Base-by-base conservation (phyloP, 768 basidiomycete species). In the Mycena metata region DNA sequence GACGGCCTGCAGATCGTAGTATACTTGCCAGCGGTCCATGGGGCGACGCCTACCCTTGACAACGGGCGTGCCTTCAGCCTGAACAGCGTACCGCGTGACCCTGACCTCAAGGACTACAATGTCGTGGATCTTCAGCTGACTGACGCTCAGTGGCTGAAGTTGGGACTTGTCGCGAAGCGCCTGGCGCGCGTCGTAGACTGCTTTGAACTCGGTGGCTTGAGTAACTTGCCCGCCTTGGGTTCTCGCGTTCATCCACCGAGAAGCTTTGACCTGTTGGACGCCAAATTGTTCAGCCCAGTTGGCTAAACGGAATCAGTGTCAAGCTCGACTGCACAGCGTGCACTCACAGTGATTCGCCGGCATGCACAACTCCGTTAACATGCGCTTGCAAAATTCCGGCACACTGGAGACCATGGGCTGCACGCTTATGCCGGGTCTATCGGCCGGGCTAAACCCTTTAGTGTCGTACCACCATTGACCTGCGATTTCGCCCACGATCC, bases 1-100 rank as follows among this genome's bases (percentile, higher is more conserved):
- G 7, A 59, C 45, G 19, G 57, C 57, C 43, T 47, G 24, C 42
- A 59, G 16, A 17, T 59, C 57, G 26, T 59, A 57, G 21, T 42
- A 57, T 4, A 41, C 55, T 26, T 57, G 39, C 55, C 55, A 57
- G 39, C 41, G 39, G 5, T 59, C 43, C 57, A 46, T 59, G 4
- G 10, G 12, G 11, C 43, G 5, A 3, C 17, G 26, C 35, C 47
- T 59, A 1, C 57, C 57, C 26, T 59, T 59, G 17, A 26, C 21
- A 17, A 43, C 56, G 16, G 24, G 21, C 36, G 55, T 4, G 3
- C 41, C 41, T 7, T 45, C 42, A 6, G 24, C 41, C 56, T 30
- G 23, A 5, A 58, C 24, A 10, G 56, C 24, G 24, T 58, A 58
- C 2, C 56, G 21, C 2, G 30, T 9, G 16, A 59, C n/a, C 9